Conservation (phyloP, 23 red algal species). For the Gracilaria domingensis region DNA sequence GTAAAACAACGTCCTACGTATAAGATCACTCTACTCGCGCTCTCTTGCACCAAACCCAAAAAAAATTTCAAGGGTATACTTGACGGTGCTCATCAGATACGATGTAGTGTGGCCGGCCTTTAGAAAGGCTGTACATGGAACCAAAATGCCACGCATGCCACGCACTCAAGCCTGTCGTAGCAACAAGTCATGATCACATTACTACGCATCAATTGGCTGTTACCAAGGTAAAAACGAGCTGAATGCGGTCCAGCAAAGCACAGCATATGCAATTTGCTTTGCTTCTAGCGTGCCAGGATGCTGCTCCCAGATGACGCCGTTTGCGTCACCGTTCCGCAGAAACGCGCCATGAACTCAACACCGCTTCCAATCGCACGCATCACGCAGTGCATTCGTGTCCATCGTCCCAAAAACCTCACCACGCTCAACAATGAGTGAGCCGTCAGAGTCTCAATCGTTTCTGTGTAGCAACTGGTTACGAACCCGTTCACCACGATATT, state of each 20-base stretch:
- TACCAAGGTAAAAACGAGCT: not conserved
- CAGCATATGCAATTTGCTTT: not conserved
- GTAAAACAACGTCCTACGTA: no score
- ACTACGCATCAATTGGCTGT: not conserved
- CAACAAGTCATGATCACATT: not conserved
- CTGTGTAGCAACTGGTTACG: conserved; percentile 52
- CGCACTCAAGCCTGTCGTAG: not conserved
- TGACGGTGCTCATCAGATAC: no score
- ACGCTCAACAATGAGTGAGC: conserved; percentile 40
- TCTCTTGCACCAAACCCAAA: no score
- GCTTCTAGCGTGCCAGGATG: not conserved
- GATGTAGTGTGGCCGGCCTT: no score
- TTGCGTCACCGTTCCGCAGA: not conserved
- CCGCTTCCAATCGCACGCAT: not conserved
- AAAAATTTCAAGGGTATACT: no score
- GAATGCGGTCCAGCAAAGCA: not conserved
- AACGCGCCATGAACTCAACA: conserved; percentile 1
- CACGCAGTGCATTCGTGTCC: not conserved
- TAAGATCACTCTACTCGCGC: no score
- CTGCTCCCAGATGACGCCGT: not conserved
- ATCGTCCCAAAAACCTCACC: conserved; percentile 10
- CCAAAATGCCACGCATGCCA: not conserved
- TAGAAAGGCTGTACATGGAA: no score
- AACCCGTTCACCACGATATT: conserved; percentile 54
- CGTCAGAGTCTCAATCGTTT: not conserved